Percentiles rank a stretch among this genome's conserved stretches.
These are phyloP conservation scores for Oxytropis ochrocephala DNA, from an alignment of 306 rosid genomes.

Conservation along the genomic window DNA sequence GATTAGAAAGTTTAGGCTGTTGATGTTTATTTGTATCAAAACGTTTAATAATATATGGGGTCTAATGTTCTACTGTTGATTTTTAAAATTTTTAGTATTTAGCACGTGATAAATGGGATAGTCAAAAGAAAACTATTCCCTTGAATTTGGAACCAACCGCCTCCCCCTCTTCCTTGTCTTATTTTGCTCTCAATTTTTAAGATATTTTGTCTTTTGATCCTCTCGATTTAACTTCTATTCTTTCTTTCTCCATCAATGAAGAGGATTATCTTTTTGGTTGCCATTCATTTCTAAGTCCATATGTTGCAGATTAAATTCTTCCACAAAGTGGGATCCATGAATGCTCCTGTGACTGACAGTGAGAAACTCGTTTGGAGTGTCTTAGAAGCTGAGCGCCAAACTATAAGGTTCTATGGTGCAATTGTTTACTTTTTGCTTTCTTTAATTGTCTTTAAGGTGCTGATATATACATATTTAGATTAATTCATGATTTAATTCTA, in stretches of 20 bases:
- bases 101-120: background rate
- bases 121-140: background rate
- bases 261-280: background rate
- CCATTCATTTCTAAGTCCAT: constrained; percentile 19
- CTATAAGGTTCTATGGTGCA: constrained; percentile 52
- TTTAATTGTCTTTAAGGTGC: background rate
- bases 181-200: background rate
- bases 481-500: constrained; percentile 2
- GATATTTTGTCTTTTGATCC: background rate
- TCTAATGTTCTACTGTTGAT: background rate
- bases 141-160: background rate
- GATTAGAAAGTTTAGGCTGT: background rate
- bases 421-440: background rate
- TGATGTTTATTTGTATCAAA: background rate
- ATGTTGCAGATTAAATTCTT: constrained; percentile 74
- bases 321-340: constrained; percentile 69
- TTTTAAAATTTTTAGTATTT: constrained; percentile 5
- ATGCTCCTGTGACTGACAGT: constrained; percentile 55
- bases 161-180: background rate
- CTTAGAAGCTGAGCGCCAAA: constrained; percentile 81
- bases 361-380: constrained; percentile 90
- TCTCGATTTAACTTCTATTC: background rate
- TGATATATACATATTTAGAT: background rate
- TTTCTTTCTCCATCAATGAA: background rate
- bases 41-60: background rate